These are phyloP conservation scores for Penicillium fuscoglaucum DNA, from an alignment of 2,329 filamentous ascomycete species.

Conservation along the genomic window DNA sequence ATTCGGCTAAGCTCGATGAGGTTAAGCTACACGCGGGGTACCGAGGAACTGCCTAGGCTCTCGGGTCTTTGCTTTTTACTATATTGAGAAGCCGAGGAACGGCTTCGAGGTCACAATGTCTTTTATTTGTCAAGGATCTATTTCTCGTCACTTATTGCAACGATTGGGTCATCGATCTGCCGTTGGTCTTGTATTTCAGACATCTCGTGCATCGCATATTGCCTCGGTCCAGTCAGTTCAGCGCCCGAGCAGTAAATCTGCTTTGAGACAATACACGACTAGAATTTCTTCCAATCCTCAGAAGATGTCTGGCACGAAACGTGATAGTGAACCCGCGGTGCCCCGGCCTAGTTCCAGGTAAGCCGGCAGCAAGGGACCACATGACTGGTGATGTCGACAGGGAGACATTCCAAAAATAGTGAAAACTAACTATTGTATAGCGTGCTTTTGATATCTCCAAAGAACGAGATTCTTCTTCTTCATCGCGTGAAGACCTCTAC, in stretches of 20 bases:
- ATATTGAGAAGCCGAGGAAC: constrained; percentile 5
- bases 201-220: not conserved
- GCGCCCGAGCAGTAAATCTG: not conserved
- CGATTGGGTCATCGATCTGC: not conserved
- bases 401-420: not conserved
- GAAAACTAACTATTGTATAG: constrained; percentile 47
- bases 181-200: not conserved
- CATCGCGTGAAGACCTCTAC: constrained; percentile 80
- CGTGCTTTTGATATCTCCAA: constrained; percentile 79
- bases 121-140: not conserved
- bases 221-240: not conserved
- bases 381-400: not conserved
- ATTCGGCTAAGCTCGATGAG: constrained; percentile 20
- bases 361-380: constrained; percentile 9
- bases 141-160: constrained; percentile 6
- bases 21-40: constrained; percentile 27
- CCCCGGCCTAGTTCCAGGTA: constrained; percentile 67
- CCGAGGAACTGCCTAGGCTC: constrained; percentile 26
- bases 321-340: constrained; percentile 40
- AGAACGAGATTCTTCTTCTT: constrained; percentile 83
- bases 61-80: constrained; percentile 18
- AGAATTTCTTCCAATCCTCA: not conserved
- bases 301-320: constrained; percentile 27
- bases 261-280: constrained; percentile 18
- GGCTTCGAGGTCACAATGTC: constrained; percentile 12